Evolutionary conservation across 192 early-diverging fungal genomes (phyloP).

Genomic region (Entomortierella beljakovae): DNA sequence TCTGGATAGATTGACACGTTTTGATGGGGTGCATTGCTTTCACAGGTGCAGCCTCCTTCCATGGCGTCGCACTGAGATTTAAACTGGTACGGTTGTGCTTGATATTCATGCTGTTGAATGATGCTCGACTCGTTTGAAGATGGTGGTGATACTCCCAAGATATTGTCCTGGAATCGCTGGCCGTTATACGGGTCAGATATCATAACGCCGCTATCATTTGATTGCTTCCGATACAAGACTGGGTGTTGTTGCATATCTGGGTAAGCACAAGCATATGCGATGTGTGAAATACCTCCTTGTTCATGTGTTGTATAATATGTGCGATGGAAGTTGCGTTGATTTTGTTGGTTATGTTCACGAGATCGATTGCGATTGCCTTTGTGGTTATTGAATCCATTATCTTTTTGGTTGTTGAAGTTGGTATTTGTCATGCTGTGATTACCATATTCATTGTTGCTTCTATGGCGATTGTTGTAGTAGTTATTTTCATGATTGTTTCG

Average conservation of each 20-base stretch:
- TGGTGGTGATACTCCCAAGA: background rate
- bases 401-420: background rate
- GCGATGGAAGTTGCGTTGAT: background rate
- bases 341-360: conserved; percentile 5
- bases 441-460: background rate
- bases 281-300: background rate
- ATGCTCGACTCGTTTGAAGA: background rate
- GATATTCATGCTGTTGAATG: background rate
- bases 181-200: background rate
- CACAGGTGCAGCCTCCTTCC: background rate
- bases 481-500: background rate
- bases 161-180: background rate
- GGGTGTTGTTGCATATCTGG: background rate
- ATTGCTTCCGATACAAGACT: background rate
- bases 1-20: background rate
- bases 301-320: background rate
- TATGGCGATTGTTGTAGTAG: background rate
- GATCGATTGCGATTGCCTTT: background rate
- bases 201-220: conserved; percentile 10
- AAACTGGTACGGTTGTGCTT: too few relatives aligned
- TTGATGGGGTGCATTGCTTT: background rate
- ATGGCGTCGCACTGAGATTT: background rate
- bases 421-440: background rate
- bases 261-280: background rate
- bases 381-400: conserved; percentile 5